Evolutionary conservation across 306 rosid species (phyloP).

Genomic region (Medicago lupulina): DNA sequence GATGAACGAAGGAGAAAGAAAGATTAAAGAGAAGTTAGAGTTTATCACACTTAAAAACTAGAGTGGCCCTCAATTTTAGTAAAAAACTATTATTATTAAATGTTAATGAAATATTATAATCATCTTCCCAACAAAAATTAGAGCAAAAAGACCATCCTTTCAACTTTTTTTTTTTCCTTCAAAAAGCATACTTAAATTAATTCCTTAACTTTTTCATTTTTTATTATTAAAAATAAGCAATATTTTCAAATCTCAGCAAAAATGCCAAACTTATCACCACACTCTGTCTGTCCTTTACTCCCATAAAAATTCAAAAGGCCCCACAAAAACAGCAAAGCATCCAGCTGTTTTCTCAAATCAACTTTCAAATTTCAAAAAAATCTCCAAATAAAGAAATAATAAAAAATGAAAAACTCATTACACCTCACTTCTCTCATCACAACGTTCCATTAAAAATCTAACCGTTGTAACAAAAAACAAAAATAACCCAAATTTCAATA

Average conservation of each 20-base stretch:
- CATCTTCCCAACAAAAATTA: too few relatives aligned
- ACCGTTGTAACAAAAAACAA: not conserved
- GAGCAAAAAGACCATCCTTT: too few relatives aligned
- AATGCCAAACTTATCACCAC: not conserved
- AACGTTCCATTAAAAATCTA: slow-evolving; percentile 4
- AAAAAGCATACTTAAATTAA: too few relatives aligned
- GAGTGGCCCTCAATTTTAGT: too few relatives aligned
- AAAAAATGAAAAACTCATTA: not conserved
- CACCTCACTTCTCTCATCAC: not conserved
- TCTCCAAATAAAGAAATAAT: not conserved
- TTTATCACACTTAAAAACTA: too few relatives aligned
- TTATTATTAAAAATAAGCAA: too few relatives aligned
- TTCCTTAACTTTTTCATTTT: too few relatives aligned
- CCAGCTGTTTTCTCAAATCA: not conserved
- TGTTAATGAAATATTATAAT: too few relatives aligned
- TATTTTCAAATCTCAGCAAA: not conserved
- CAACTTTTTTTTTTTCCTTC: too few relatives aligned
- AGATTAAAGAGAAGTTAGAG: too few relatives aligned
- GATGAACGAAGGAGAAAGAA: too few relatives aligned
- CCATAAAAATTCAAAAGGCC: not conserved
- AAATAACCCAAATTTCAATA: not conserved
- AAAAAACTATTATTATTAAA: too few relatives aligned
- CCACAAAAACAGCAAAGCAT: slow-evolving; percentile 1
- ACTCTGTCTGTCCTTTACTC: not conserved
- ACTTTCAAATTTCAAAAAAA: not conserved